Percentiles rank a stretch among this genome's conserved stretches.
Conservation (phyloP, 768 basidiomycete genomes). For the Tylopilus intermedius region DNA sequence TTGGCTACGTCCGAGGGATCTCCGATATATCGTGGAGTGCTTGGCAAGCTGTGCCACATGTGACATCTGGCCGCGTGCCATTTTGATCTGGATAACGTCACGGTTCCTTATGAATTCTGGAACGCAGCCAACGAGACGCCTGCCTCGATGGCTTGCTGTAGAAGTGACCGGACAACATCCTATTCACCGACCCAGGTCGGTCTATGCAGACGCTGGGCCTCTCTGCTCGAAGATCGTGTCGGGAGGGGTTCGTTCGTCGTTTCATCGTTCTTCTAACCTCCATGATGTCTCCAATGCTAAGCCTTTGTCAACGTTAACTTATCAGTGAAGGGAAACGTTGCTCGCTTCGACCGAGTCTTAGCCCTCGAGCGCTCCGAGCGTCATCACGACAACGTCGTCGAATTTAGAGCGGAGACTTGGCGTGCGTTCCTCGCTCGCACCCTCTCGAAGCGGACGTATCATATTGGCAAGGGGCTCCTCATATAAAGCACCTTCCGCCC, state of each 20-base stretch:
- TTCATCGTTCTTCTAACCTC: not conserved
- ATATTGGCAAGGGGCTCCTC: too few species aligned
- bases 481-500: not conserved
- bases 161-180: not conserved
- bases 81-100: not conserved
- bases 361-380: not conserved
- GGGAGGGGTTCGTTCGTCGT: not conserved
- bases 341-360: not conserved
- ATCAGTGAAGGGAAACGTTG: not conserved
- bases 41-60: slow-evolving; percentile 14
- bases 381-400: not conserved
- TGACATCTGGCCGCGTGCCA: not conserved
- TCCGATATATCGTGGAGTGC: slow-evolving; percentile 6
- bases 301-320: not conserved
- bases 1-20: not conserved
- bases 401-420: not conserved
- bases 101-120: not conserved
- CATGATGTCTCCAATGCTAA: not conserved
- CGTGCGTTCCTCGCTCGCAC: not conserved
- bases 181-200: not conserved
- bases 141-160: not conserved
- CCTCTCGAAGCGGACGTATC: too few species aligned
- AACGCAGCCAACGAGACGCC: not conserved
- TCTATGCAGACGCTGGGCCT: not conserved
- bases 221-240: not conserved